Evolutionary conservation across 495 filamentous ascomycete genomes (phyloP), one percentile per base, ranked within the genome.

Genomic region (Aspergillus bertholletiae): DNA sequence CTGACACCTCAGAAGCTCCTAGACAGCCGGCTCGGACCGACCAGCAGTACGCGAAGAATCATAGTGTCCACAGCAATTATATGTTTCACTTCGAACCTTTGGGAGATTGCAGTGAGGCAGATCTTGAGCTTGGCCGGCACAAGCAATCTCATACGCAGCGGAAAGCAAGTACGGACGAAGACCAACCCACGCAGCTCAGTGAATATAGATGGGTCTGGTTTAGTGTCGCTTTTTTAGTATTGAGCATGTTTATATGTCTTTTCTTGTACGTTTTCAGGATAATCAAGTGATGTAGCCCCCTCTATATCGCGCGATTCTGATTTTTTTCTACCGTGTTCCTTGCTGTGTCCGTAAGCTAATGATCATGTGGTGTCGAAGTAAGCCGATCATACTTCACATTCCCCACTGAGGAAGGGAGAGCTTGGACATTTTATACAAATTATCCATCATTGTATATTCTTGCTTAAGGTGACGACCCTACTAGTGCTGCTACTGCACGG

Each of bases 161-260:
- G 34, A 37, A 37, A n/a, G 13, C 1, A 2, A 37, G 34, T n/a
- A 37, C 34, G 12, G 37, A 55, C 22, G 50, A 58, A 15, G 44
- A 30, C 3, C 53, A 49, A 21, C 39, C 39, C 7, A 43, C 22
- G 39, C 18, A 8, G 13, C 39, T 51, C n/a, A 60, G 67, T 70
- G 61, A 68, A 68, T 66, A 63, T 34, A 66, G 61, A 55, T 65
- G 55, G 51, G 51, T 74, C 30, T 71, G 61, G 62, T 66, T 64
- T 28, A 11, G 59, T 30, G 65, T 69, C 17, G 57, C 65, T 21
- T 9, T 68, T 26, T 44, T 69, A 21, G 45, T 72, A 15, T 35
- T 66, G 34, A 49, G 58, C 41, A 66, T 72, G 62, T 69, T 72
- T 47, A 50, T 72, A 2, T 67, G 61, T 46, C 67, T 69, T 8